Evolutionary conservation across 805 yeast genomes (phyloP).

Genomic region (Blastobotrys attinorum): DNA sequence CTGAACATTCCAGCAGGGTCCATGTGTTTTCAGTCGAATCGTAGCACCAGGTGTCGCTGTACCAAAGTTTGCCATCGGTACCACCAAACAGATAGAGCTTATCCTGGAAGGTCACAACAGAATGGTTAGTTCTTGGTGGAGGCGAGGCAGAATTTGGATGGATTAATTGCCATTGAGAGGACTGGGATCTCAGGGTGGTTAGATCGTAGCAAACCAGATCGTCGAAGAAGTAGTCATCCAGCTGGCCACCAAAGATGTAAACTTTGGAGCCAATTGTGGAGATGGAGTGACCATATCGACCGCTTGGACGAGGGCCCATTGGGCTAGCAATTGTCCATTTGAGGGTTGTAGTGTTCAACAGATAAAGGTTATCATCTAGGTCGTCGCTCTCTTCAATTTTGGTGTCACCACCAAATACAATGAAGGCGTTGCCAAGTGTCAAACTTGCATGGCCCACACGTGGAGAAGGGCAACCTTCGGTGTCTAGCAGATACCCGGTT

Average conservation of each 20-base stretch:
- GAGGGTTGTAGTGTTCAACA: slow-evolving; percentile 70
- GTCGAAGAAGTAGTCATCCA: slow-evolving; percentile 71
- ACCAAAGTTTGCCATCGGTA: slow-evolving; percentile 62
- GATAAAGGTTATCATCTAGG: slow-evolving; percentile 83
- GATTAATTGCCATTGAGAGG: slow-evolving; percentile 75
- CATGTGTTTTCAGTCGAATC: slow-evolving; percentile 64
- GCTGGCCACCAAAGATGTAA: slow-evolving; percentile 91
- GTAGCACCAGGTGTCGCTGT: slow-evolving; percentile 71
- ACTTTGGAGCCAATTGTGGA: slow-evolving; percentile 59
- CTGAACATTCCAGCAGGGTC: slow-evolving; percentile 63
- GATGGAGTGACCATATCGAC: slow-evolving; percentile 91
- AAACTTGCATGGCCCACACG: slow-evolving; percentile 94
- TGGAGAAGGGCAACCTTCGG: slow-evolving; percentile 83
- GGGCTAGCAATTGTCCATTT: slow-evolving; percentile 78
- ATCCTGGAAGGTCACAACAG: slow-evolving; percentile 74
- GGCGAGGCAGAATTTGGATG: slow-evolving; percentile 49
- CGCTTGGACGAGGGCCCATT: slow-evolving; percentile 69
- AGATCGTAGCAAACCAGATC: slow-evolving; percentile 84
- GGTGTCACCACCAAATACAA: slow-evolving; percentile 95
- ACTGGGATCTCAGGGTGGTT: slow-evolving; percentile 74
- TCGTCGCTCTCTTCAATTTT: slow-evolving; percentile 56
- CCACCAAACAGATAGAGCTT: slow-evolving; percentile 90
- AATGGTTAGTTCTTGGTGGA: slow-evolving; percentile 85
- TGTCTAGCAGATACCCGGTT: slow-evolving; percentile 52
- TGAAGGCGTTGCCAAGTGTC: slow-evolving; percentile 88